Evolutionary conservation across 129 eudicot genomes (phyloP), one percentile per base, ranked within the genome.

Genomic region (Flaveria bidentis): DNA sequence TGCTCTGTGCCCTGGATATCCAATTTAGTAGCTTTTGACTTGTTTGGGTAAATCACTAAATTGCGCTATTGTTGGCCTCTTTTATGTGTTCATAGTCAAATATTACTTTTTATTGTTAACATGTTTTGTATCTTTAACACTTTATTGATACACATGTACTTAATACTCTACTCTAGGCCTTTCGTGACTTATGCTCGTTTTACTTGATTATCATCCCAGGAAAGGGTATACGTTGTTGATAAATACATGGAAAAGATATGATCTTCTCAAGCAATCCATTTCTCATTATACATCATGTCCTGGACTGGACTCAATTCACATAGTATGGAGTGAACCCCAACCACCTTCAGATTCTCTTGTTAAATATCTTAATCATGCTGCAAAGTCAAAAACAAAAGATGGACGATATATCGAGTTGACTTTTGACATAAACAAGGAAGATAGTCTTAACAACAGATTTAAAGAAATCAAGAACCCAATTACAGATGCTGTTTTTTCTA

Each of bases 231-330:
- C 97, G 46, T 66, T 91, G 66, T 65, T 91, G 88, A 88, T 88
- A 17, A 91, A 91, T 63, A 91, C 97, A 20, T 91, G 97, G 97
- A 91, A 91, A 84, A 72, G 97, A 86, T 84, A 88, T 76, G 95
- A 88, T 87, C 95, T 91, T 82, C 78, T 91, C 67, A 88, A 87
- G 86, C 84, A 84, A 81, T 91, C 95, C 68, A 91, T 91, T 64
- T 85, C 97, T 77, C 97, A 91, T 84, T 91, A 91, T 80, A 72
- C 95, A 77, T 83, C 87, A 1, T 88, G 97, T 55, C 92, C 87
- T n/a, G 85, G 97, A 69, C 88, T 91, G 23, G 90, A 85, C 77
- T 88, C 97, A 23, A 81, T 88, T 68, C 97, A 85, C 74, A 87
- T 91, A 53, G 97, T 91, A 1, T 91, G 97, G 97, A 91, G 97